Evolutionary conservation across 2,329 filamentous ascomycete genomes (phyloP).

Genomic region (Venturia nashicola): DNA sequence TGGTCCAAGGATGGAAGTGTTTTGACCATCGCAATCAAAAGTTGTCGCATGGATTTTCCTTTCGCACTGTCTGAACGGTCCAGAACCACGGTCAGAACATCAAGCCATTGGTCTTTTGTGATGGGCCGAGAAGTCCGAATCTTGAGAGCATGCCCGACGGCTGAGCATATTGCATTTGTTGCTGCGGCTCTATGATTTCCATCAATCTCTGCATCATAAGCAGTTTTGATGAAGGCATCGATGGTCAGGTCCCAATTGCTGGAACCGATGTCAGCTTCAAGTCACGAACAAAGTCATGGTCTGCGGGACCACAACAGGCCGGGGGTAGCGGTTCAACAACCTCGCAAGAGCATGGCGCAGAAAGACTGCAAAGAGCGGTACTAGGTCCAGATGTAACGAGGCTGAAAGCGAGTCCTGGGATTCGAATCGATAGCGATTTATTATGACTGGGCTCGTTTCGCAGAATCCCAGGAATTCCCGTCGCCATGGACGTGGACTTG

Average conservation of each 20-base stretch:
- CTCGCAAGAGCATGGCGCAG: background rate
- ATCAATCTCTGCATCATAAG: constrained; percentile 12
- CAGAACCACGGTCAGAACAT: constrained; percentile 29
- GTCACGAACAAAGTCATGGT: background rate
- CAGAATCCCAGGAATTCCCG: background rate
- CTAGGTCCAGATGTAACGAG: background rate
- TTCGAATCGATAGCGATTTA: background rate
- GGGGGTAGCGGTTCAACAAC: background rate
- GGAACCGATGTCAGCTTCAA: background rate
- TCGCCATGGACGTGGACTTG: background rate
- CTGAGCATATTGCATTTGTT: constrained; percentile 33
- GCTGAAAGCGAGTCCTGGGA: background rate
- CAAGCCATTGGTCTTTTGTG: constrained; percentile 25
- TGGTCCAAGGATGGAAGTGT: constrained; percentile 21
- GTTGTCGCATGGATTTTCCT: constrained; percentile 34
- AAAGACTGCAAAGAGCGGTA: background rate
- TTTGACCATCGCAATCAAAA: constrained; percentile 28
- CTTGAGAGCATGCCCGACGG: constrained; percentile 27
- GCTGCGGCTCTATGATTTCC: constrained; percentile 32
- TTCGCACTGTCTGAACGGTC: constrained; percentile 30
- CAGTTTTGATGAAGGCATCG: constrained; percentile 7
- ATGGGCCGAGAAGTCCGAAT: constrained; percentile 17
- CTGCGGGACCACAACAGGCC: background rate
- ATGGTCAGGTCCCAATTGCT: background rate
- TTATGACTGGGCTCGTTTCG: background rate